Percentiles rank a stretch among this genome's conserved stretches.
These are phyloP conservation scores for Zopfia rhizophila DNA, from an alignment of 2,329 filamentous ascomycete genomes.

Conservation along the genomic window DNA sequence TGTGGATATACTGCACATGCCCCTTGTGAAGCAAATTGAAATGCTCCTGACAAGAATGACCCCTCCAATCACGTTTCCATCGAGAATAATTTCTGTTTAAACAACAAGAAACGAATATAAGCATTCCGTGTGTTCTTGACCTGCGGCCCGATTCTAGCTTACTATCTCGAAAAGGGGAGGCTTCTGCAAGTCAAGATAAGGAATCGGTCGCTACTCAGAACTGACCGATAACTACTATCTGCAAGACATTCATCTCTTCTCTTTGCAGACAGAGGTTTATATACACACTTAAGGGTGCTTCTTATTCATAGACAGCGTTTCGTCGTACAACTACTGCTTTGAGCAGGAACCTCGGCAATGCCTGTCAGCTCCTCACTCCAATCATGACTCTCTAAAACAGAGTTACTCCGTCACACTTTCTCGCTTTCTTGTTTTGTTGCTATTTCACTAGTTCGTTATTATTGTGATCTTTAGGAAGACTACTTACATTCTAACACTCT, in stretches of 20 bases:
- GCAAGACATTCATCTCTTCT: no score
- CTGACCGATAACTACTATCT: no score
- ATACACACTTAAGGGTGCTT: no score
- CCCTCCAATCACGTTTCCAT: conserved; percentile 14
- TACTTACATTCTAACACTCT: background rate
- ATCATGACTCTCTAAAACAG: conserved; percentile 8
- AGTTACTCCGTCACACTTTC: background rate
- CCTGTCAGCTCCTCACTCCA: conserved; percentile 3
- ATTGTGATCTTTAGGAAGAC: background rate
- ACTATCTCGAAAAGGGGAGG: no score
- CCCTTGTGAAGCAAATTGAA: conserved; percentile 14
- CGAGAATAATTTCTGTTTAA: conserved; percentile 6
- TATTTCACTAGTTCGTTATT: background rate
- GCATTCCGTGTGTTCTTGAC: no score
- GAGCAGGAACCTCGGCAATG: conserved; percentile 7
- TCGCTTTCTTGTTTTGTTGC: background rate
- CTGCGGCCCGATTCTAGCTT: no score
- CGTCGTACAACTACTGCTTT: background rate
- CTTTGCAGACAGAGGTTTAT: no score
- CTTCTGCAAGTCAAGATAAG: no score
- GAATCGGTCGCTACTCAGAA: no score
- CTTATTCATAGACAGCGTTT: no score
- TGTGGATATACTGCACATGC: conserved; percentile 1
- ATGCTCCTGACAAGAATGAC: conserved; percentile 21
- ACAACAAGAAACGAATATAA: no score